Conservation (phyloP, 192 early-diverging fungal genomes). For the Pecoramyces ruminantium region DNA sequence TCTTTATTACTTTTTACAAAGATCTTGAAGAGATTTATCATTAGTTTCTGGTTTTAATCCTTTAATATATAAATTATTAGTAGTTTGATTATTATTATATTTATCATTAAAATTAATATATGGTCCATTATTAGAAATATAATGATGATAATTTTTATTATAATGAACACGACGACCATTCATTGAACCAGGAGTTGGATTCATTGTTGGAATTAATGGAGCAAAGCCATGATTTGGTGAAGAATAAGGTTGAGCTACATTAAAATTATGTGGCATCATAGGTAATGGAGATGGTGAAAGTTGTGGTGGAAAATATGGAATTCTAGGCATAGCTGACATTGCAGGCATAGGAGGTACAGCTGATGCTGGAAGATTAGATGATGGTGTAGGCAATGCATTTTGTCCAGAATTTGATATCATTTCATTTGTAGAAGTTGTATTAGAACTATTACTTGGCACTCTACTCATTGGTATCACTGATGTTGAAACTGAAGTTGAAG, state of each 20-base stretch:
- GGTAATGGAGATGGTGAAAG: neutral
- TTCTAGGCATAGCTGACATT: neutral
- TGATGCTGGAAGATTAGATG: neutral
- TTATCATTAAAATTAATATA: neutral
- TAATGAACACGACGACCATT: neutral
- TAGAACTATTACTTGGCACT: neutral
- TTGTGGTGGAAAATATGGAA: neutral
- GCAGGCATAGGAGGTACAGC: neutral
- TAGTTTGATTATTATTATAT: neutral
- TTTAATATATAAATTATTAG: constrained; percentile 61
- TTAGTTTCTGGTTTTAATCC: constrained; percentile 46
- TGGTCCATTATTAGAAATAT: neutral
- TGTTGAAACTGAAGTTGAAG: neutral
- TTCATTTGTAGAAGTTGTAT: neutral
- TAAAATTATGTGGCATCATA: neutral
- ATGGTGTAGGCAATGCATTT: neutral
- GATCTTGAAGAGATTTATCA: constrained; percentile 40
- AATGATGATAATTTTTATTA: neutral
- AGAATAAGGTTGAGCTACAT: neutral
- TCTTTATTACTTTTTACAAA: constrained; percentile 21
- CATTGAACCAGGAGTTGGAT: neutral
- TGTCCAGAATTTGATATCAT: neutral
- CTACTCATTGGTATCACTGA: neutral
- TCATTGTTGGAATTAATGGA: neutral
- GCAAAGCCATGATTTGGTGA: neutral